Evolutionary conservation across 306 rosid species (phyloP).

Genomic region (Hippophae gyantsensis): DNA sequence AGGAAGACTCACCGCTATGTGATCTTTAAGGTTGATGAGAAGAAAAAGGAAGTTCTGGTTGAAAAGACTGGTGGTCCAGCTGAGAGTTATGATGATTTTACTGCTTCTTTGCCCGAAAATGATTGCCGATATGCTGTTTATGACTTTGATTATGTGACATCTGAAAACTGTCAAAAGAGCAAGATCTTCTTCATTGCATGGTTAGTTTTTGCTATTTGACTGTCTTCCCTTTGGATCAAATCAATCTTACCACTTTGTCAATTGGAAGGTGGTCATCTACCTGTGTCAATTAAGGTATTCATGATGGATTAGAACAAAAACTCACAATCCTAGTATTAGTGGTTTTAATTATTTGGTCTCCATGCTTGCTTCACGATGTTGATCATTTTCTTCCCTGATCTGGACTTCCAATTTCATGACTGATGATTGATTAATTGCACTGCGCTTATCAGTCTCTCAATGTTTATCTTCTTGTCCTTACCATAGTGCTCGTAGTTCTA

Average conservation of each 20-base stretch:
- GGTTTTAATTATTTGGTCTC: not conserved
- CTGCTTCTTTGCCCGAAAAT: conserved; percentile 77
- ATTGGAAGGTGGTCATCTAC: not conserved
- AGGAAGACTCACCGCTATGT: conserved; percentile 80
- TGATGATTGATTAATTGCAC: too few species aligned
- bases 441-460: too few species aligned
- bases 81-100: conserved; percentile 75
- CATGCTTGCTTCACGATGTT: not conserved
- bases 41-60: conserved; percentile 75
- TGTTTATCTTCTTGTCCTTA: too few species aligned
- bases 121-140: conserved; percentile 92
- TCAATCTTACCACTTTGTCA: not conserved
- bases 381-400: not conserved
- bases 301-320: not conserved
- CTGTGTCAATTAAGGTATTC: not conserved
- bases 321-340: not conserved
- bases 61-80: conserved; percentile 78
- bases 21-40: conserved; percentile 82
- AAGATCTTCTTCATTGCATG: conserved; percentile 97
- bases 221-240: not conserved
- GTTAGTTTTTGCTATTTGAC: conserved; percentile 28
- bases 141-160: conserved; percentile 80
- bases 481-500: too few species aligned
- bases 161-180: conserved; percentile 95
- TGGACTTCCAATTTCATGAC: not conserved